These are phyloP conservation scores for Pythium coloratum DNA, from an alignment of 352 stramenopile species.

Conservation along the genomic window DNA sequence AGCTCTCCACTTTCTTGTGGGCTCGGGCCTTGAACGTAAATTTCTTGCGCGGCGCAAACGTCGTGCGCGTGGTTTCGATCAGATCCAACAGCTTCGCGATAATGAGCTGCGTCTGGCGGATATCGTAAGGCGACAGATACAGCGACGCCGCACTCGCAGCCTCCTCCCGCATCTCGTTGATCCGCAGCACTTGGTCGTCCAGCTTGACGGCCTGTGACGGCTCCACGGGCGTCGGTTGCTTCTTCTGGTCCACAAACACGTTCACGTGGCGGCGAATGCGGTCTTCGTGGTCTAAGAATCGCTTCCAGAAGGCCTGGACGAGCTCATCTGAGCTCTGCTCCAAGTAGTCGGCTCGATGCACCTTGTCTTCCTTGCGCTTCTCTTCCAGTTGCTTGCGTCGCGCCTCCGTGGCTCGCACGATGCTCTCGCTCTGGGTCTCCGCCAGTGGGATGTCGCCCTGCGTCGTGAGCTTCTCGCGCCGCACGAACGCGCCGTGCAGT, in stretches of 20 bases:
- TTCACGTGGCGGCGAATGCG: slow-evolving; percentile 49
- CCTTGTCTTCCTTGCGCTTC: slow-evolving; percentile 27
- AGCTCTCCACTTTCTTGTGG: slow-evolving; percentile 9
- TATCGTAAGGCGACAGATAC: slow-evolving; percentile 86
- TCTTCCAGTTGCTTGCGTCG: slow-evolving; percentile 44
- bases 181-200: slow-evolving; percentile 46
- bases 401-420: slow-evolving; percentile 51
- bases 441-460: slow-evolving; percentile 55
- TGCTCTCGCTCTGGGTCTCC: slow-evolving; percentile 47
- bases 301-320: slow-evolving; percentile 61
- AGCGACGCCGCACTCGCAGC: slow-evolving; percentile 67
- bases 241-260: slow-evolving; percentile 60
- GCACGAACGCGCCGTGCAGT: slow-evolving; percentile 69
- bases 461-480: slow-evolving; percentile 55
- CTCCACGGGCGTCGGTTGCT: slow-evolving; percentile 45
- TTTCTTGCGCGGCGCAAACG: slow-evolving; percentile 82
- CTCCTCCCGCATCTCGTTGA: slow-evolving; percentile 60
- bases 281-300: slow-evolving; percentile 54
- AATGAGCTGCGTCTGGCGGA: slow-evolving; percentile 75
- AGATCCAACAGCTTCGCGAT: slow-evolving; percentile 55
- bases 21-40: slow-evolving; percentile 61
- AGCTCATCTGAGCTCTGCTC: slow-evolving; percentile 55
- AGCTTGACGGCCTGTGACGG: slow-evolving; percentile 43
- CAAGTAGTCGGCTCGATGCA: slow-evolving; percentile 31
- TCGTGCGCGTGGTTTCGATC: slow-evolving; percentile 64